Conservation (phyloP, 768 basidiomycete genomes). For the Amanita rubescens region DNA sequence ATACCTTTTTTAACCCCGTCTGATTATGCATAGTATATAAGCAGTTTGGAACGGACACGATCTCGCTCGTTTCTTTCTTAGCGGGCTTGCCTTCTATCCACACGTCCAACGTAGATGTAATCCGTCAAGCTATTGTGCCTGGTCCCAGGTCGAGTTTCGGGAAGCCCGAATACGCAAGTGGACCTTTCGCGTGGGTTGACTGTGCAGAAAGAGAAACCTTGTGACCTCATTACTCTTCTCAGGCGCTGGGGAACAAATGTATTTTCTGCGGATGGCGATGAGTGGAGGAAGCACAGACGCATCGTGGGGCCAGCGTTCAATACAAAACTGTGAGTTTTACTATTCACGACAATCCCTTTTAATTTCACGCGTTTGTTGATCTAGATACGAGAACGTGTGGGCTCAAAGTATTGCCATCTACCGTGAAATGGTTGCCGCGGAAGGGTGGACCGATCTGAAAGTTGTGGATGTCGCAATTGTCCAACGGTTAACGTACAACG, state of each 20-base stretch:
- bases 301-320: conserved; percentile 39
- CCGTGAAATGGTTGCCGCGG: conserved; percentile 29
- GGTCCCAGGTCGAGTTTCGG: conserved; percentile 31
- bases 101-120: conserved; percentile 39
- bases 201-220: neutral
- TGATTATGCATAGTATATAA: conserved; percentile 24
- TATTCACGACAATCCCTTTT: neutral
- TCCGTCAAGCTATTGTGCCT: conserved; percentile 34
- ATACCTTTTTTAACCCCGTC: conserved; percentile 18
- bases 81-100: conserved; percentile 28
- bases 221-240: neutral
- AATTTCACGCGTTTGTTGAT: conserved; percentile 1
- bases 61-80: conserved; percentile 34
- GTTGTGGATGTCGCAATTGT: conserved; percentile 13
- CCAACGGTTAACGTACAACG: conserved; percentile 1
- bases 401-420: conserved; percentile 26
- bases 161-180: conserved; percentile 30
- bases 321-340: conserved; percentile 25
- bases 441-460: conserved; percentile 27
- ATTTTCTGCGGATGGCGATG: conserved; percentile 33
- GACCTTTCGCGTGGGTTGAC: conserved; percentile 24
- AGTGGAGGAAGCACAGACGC: conserved; percentile 39
- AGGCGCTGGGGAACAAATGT: conserved; percentile 37
- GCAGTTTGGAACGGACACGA: conserved; percentile 27
- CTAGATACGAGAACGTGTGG: conserved; percentile 37